Conservation (phyloP, 176 grass and related monocot genomes). For the Themeda triandra region DNA sequence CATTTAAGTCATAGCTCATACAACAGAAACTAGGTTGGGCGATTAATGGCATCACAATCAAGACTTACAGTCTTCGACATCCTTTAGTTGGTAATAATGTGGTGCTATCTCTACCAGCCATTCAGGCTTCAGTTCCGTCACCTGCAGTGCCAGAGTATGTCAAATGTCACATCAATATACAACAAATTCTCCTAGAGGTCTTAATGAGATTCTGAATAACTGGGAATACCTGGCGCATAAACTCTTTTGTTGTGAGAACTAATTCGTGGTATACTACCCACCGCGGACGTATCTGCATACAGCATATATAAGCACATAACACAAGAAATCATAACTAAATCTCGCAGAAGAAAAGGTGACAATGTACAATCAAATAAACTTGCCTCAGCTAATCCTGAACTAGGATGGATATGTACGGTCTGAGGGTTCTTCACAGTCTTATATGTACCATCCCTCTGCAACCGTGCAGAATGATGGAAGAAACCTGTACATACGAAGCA, state of each 20-base stretch:
- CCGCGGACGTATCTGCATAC: constrained; percentile 65
- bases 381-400: constrained; percentile 88
- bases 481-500: constrained; percentile 50
- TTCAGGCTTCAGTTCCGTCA: constrained; percentile 78
- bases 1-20: constrained; percentile 10
- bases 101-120: constrained; percentile 93
- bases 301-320: constrained; percentile 1
- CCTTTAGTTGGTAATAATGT: constrained; percentile 92
- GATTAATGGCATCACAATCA: background rate
- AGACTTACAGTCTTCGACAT: constrained; percentile 83
- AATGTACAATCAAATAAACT: constrained; percentile 9
- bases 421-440: constrained; percentile 85
- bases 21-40: background rate
- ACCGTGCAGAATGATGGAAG: constrained; percentile 86
- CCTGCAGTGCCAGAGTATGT: constrained; percentile 40
- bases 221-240: constrained; percentile 79
- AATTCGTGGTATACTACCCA: constrained; percentile 87
- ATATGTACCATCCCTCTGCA: constrained; percentile 91
- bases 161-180: background rate
- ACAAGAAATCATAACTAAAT: constrained; percentile 17
- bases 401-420: constrained; percentile 88
- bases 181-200: background rate
- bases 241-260: constrained; percentile 90
- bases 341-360: background rate
- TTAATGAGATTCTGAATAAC: background rate